phyloP scores from a whole-genome alignment of 2,329 filamentous ascomycete genomes.

The Clonostachys solani region DNA sequence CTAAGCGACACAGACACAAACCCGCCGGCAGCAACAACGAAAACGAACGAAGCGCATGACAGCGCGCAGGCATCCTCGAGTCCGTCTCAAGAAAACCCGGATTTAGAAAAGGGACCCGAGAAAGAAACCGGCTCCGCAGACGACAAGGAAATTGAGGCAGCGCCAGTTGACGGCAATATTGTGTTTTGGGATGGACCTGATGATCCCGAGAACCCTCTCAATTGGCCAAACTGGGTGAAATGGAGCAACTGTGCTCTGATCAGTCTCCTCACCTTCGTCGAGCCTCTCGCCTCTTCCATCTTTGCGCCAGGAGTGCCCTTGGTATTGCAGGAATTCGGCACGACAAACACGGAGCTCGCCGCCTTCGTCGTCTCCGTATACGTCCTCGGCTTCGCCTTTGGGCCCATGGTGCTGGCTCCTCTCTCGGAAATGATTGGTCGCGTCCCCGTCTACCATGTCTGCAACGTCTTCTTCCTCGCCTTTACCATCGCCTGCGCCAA shows the following conservation, averaged over 20 bases:
- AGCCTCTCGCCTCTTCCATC: slow-evolving; percentile 15
- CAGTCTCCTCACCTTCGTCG: slow-evolving; percentile 23
- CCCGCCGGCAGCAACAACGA: no score
- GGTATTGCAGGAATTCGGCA: slow-evolving; percentile 38
- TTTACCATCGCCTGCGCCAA: slow-evolving; percentile 36
- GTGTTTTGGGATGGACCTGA: slow-evolving; percentile 13
- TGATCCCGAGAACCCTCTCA: slow-evolving; percentile 62
- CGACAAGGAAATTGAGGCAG: no score
- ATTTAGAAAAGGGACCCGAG: no score
- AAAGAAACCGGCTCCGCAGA: no score
- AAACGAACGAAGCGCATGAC: no score
- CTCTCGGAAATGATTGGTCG: slow-evolving; percentile 59
- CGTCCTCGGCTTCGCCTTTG: slow-evolving; percentile 48
- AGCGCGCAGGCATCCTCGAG: no score
- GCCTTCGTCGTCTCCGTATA: slow-evolving; percentile 39
- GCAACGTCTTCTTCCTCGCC: slow-evolving; percentile 52
- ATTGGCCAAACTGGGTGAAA: slow-evolving; percentile 65
- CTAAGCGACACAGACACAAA: no score
- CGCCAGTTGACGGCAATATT: neutral
- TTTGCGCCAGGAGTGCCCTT: slow-evolving; percentile 33
- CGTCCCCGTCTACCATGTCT: slow-evolving; percentile 22
- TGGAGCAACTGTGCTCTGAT: slow-evolving; percentile 48
- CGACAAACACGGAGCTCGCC: slow-evolving; percentile 26
- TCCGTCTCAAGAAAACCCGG: no score
- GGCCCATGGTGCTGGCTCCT: slow-evolving; percentile 60